A percentile compares a stretch with the other conserved stretches of the same genome.
Conservation (phyloP, 2,329 filamentous ascomycete genomes). For the Microcyclospora pomicola region DNA sequence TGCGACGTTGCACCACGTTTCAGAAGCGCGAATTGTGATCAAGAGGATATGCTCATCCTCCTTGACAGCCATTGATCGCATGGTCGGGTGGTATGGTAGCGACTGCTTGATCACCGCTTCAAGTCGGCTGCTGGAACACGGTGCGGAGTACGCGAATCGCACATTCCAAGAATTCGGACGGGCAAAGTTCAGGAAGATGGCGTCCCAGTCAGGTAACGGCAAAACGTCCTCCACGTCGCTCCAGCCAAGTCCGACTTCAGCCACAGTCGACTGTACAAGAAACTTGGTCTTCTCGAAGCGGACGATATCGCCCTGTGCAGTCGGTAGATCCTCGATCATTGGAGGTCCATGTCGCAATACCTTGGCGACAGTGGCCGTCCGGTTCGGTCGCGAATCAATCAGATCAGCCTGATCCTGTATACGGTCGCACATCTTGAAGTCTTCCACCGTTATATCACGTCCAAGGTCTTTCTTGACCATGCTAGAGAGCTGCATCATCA, state of each 20-base stretch:
- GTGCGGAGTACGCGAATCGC: constrained; percentile 18
- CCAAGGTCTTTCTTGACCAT: constrained; percentile 20
- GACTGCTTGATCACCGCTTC: constrained; percentile 17
- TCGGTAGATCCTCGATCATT: constrained; percentile 16
- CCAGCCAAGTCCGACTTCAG: constrained; percentile 17
- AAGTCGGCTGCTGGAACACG: constrained; percentile 9
- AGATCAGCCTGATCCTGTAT: constrained; percentile 19
- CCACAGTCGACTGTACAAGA: constrained; percentile 11
- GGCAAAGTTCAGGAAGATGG: constrained; percentile 18
- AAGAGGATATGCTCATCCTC: constrained; percentile 14
- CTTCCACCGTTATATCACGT: constrained; percentile 20
- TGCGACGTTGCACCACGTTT: constrained; percentile 16
- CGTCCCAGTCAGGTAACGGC: constrained; percentile 21
- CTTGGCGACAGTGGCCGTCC: constrained; percentile 7
- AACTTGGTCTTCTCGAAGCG: constrained; percentile 13
- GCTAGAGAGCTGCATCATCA: constrained; percentile 23
- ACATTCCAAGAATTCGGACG: constrained; percentile 20
- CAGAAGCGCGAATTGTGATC: constrained; percentile 14
- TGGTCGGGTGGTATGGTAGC: constrained; percentile 17
- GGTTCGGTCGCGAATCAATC: constrained; percentile 15
- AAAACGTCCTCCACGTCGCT: constrained; percentile 23
- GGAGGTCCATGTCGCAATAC: constrained; percentile 17
- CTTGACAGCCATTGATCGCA: constrained; percentile 17
- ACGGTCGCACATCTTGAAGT: constrained; percentile 20
- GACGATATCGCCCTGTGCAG: constrained; percentile 14